Evolutionary conservation across 192 early-diverging fungal species (phyloP).

Genomic region (Haplosporangium gracile): DNA sequence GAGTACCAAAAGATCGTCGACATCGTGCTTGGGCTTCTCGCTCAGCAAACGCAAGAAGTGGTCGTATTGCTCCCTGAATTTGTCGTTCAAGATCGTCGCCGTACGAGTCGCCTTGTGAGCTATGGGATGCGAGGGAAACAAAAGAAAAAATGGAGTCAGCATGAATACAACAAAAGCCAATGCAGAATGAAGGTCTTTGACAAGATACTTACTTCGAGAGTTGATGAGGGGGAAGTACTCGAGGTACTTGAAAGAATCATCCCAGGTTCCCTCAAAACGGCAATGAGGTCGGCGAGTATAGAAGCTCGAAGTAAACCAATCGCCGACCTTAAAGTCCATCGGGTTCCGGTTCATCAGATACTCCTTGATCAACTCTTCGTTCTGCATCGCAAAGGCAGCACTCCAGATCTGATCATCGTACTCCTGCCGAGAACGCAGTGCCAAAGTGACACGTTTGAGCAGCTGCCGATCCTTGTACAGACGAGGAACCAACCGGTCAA

Average conservation of each 20-base stretch:
- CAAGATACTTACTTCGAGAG: constrained; percentile 54
- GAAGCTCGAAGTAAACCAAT: constrained; percentile 50
- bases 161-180: background rate
- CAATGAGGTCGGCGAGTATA: constrained; percentile 13
- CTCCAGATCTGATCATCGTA: constrained; percentile 46
- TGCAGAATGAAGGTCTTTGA: too few species aligned
- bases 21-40: constrained; percentile 38
- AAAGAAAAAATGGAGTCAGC: constrained; percentile 13
- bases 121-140: background rate
- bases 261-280: constrained; percentile 9
- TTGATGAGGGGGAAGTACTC: constrained; percentile 63
- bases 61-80: constrained; percentile 55
- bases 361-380: constrained; percentile 45
- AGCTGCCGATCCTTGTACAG: constrained; percentile 27
- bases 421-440: constrained; percentile 37
- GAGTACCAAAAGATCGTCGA: constrained; percentile 50
- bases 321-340: background rate
- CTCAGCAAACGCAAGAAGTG: constrained; percentile 51
- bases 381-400: constrained; percentile 20
- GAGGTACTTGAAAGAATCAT: constrained; percentile 22
- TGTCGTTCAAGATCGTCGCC: constrained; percentile 54
- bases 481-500: constrained; percentile 22
- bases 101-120: constrained; percentile 47
- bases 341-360: constrained; percentile 31
- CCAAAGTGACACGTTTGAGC: constrained; percentile 37